A percentile compares a stretch with the other conserved stretches of the same genome.
Conservation (phyloP, 2,329 filamentous ascomycete species). For the Ceratocystis huliohia region DNA sequence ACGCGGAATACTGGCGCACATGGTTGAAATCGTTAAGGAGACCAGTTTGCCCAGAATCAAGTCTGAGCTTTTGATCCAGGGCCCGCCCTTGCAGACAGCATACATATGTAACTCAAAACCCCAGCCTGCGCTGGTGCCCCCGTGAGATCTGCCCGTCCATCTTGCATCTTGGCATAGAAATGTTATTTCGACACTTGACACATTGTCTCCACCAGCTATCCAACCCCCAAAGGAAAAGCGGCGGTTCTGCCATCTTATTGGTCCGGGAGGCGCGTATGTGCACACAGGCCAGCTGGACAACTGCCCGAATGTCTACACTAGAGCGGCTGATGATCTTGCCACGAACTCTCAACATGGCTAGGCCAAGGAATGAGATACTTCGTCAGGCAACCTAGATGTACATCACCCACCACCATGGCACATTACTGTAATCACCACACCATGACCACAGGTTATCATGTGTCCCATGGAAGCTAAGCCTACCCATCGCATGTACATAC, state of each 20-base stretch:
- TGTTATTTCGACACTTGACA: constrained; percentile 22
- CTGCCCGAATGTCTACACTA: constrained; percentile 26
- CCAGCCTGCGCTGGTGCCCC: constrained; percentile 28
- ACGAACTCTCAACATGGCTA: constrained; percentile 22
- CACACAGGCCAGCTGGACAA: constrained; percentile 30
- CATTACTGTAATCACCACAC: too few species aligned
- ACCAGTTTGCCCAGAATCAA: constrained; percentile 29
- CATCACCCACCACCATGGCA: too few species aligned
- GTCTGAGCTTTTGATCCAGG: neutral
- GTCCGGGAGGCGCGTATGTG: constrained; percentile 31
- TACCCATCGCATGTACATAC: constrained; percentile 26
- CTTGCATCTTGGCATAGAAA: constrained; percentile 26
- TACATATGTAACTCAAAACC: constrained; percentile 20
- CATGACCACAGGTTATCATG: neutral
- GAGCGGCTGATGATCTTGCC: constrained; percentile 29
- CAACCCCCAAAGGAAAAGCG: neutral
- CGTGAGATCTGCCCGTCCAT: constrained; percentile 31
- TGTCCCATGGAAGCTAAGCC: constrained; percentile 26
- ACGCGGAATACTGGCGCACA: constrained; percentile 29
- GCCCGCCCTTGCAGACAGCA: constrained; percentile 23
- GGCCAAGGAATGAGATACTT: neutral
- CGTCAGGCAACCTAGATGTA: neutral
- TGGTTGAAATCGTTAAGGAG: constrained; percentile 32
- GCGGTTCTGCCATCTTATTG: constrained; percentile 20
- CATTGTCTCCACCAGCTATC: neutral